Base-by-base conservation (phyloP, 129 eudicot species). In the Flaveria bidentis region DNA sequence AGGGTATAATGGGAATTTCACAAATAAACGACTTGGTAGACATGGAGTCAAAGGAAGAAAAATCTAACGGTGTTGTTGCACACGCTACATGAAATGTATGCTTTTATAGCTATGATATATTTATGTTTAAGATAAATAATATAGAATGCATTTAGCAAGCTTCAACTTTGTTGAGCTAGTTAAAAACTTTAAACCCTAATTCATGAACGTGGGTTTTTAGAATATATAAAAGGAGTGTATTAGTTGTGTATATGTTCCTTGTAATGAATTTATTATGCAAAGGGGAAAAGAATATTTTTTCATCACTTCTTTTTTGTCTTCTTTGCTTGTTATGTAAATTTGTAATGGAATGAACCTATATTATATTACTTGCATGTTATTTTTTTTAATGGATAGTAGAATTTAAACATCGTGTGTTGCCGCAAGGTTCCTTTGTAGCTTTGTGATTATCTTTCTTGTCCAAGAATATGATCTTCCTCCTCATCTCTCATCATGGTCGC, bases 71-170 rank as follows among this genome's bases (percentile, higher is more conserved):
- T 46, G 76, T 41, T 58, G 58, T 4, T 51, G 8, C 26, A 9
- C 62, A 47, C 13, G 68, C n/a, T 36, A 72, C 65, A 33, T 79
- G 82, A 79, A 51, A 57, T 22, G 25, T 53, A 53, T 16, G 60
- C 0, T 63, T n/a, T 58, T 57, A 58, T 73, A 65, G 83, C 67
- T 73, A 57, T 15, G 67, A 39, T 50, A 72, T 51, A 30, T 64
- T 78, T 71, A 80, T 42, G 75, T 57, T 53, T 36, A 53, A 42
- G 69, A 53, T 67, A 58, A 73, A 80, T 80, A 80, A 72, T 79
- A 73, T 64, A 79, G 79, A 73, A 52, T 69, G 51, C 56, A 73
- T 8, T 5, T 8, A 14, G 23, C 17, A 26, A 61, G 67, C 42
- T 25, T 18, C 28, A 61, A 7, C 17, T 12, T 61, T 61, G 67